These are phyloP conservation scores for Apodospora peruviana DNA, from an alignment of 495 filamentous ascomycete species.

Conservation along the genomic window DNA sequence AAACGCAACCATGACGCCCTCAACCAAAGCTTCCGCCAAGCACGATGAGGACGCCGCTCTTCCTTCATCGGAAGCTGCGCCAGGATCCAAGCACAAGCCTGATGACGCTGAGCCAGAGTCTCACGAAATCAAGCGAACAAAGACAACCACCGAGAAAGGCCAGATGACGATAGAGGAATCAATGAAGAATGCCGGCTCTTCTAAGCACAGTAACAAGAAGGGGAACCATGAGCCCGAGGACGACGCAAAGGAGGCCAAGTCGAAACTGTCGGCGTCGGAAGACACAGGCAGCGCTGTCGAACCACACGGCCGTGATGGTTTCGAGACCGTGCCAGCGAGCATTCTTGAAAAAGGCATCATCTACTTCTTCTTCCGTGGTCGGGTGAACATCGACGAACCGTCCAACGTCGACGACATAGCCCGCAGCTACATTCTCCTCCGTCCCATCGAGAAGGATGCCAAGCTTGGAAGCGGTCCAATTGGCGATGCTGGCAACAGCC, in stretches of 20 bases:
- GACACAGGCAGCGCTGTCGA: conserved; percentile 13
- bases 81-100: conserved; percentile 20
- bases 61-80: conserved; percentile 9
- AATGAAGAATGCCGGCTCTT: not conserved
- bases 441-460: conserved; percentile 65
- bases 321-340: conserved; percentile 52
- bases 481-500: conserved; percentile 57
- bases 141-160: conserved; percentile 7
- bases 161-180: conserved; percentile 7
- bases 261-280: not conserved
- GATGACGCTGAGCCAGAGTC: not conserved
- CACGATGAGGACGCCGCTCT: conserved; percentile 2
- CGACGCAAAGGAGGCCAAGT: not conserved
- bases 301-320: conserved; percentile 8
- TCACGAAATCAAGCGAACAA: conserved; percentile 14
- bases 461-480: conserved; percentile 61
- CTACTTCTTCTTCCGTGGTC: conserved; percentile 85
- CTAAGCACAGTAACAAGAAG: not conserved
- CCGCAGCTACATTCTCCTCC: conserved; percentile 76
- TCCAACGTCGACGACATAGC: conserved; percentile 66
- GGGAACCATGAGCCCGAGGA: not conserved
- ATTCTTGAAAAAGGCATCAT: conserved; percentile 89
- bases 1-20: conserved; percentile 13
- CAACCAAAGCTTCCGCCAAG: conserved; percentile 16
- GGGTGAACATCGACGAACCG: conserved; percentile 69